Percentiles rank a stretch among this genome's conserved stretches.
These are phyloP conservation scores for Carex cristatella DNA, from an alignment of 176 grass and related monocot genomes.

Conservation along the genomic window DNA sequence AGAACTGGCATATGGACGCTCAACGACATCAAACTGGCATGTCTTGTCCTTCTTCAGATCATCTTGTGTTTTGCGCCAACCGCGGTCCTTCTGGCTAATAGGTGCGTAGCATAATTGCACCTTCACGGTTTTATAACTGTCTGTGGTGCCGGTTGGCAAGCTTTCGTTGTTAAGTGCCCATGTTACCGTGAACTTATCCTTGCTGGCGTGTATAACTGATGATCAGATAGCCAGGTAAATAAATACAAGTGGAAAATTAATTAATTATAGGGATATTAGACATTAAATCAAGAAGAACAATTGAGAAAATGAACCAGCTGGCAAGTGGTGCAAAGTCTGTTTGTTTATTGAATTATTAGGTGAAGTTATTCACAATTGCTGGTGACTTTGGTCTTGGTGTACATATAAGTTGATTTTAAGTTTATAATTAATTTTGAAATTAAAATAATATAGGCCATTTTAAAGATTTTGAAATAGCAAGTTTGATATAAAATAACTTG, in stretches of 20 bases:
- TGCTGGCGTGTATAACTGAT: constrained; percentile 51
- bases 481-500: neutral
- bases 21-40: constrained; percentile 48
- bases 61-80: constrained; percentile 51
- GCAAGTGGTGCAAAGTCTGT: neutral
- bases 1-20: constrained; percentile 18
- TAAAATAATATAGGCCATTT: neutral
- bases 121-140: constrained; percentile 46
- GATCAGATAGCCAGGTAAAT: neutral
- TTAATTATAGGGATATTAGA: neutral
- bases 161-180: constrained; percentile 40
- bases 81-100: constrained; percentile 51
- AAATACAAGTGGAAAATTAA: neutral
- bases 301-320: neutral
- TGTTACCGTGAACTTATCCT: constrained; percentile 48
- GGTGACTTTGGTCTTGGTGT: neutral
- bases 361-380: neutral
- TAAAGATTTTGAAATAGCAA: neutral
- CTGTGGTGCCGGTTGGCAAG: neutral
- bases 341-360: no score
- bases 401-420: neutral
- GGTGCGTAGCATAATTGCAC: constrained; percentile 65
- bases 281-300: neutral
- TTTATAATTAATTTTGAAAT: no score
- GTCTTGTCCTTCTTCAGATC: constrained; percentile 74